Base-by-base conservation (phyloP, 371 early-diverging fungal species). In the Apophysomyces variabilis region DNA sequence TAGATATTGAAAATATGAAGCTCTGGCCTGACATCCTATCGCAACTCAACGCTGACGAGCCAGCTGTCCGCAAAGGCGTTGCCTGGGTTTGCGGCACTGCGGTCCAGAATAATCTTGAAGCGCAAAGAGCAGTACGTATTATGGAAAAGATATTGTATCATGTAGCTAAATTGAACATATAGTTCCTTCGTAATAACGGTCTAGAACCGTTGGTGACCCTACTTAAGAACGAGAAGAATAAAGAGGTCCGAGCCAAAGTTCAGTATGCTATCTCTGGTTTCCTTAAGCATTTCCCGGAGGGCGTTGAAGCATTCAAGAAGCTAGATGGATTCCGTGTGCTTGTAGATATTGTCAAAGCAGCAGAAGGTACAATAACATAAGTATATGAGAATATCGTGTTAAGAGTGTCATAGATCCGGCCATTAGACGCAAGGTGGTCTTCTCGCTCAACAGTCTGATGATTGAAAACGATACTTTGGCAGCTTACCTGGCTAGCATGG, bases 41-140 rank as follows among this genome's bases (percentile, higher is more conserved):
- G 5, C 80, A 89, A 38, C 69, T 93, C 59, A 66, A 68, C 18
- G 77, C 84, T 46, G 60, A 75, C 21, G 86, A 91, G 57, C 75
- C 85, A 0, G 74, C 75, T 57, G 69, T 96, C 16, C 87, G 96
- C 43, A 84, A 84, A 64, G 91, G 88, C 38, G 89, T 90, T 5
- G 90, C 91, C 38, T 98, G 97, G 98, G 92, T 95, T 1, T 85
- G 93, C 59, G 96, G 95, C 5, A 98, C 98, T 2, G 92, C 95
- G 1, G 89, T 96, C 6, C 96, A 97, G 75, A 96, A 98, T 80
- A 97, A 98, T 72, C 88, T 89, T 26, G 77, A 84, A 47, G 92
- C 96, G 1, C 96, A 98, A 75, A 75, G 80, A 37, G 92, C 90
- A 16, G 88, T 90, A 85, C 69, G 84, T 74, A 14, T 16, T 66